phyloP scores from a whole-genome alignment of 768 basidiomycete genomes.

The Lanmaoa rubissima region DNA sequence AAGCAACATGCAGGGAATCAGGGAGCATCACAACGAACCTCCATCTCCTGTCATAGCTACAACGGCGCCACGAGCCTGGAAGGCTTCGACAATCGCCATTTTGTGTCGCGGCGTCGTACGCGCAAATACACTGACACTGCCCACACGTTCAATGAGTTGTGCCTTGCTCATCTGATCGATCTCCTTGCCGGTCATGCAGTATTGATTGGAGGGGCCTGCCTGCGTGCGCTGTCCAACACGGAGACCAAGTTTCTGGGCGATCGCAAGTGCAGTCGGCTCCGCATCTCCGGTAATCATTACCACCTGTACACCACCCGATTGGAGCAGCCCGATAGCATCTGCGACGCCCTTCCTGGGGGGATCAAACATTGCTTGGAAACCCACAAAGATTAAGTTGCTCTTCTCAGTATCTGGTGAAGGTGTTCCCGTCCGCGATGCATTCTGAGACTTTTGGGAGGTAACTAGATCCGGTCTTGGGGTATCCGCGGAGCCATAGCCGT shows the following conservation, averaged over 20 bases:
- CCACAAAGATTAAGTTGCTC: conserved; percentile 77
- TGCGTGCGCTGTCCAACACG: conserved; percentile 50
- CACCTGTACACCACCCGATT: conserved; percentile 88
- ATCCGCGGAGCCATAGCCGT: conserved; percentile 67
- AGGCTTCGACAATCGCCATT: conserved; percentile 95
- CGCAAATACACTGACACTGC: conserved; percentile 84
- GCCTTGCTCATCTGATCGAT: conserved; percentile 82
- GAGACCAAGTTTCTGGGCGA: conserved; percentile 83
- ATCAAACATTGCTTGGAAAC: conserved; percentile 94
- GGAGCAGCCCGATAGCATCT: conserved; percentile 78
- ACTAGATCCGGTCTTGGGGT: conserved; percentile 23
- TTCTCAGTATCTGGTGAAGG: conserved; percentile 36
- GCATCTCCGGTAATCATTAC: conserved; percentile 99
- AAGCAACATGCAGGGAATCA: neutral
- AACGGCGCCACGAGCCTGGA: conserved; percentile 83
- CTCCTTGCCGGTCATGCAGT: conserved; percentile 74
- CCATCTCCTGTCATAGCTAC: conserved; percentile 99
- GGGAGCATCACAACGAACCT: conserved; percentile 53
- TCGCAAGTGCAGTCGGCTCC: conserved; percentile 85
- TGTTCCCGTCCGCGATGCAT: conserved; percentile 28
- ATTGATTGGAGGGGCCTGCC: conserved; percentile 30
- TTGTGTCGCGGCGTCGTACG: conserved; percentile 96
- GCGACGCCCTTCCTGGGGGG: conserved; percentile 94
- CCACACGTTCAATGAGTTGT: conserved; percentile 82
- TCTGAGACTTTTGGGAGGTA: conserved; percentile 18